These are phyloP conservation scores for Ustilago shanxiensis DNA, from an alignment of 1,284 basidiomycete species.

Conservation along the genomic window DNA sequence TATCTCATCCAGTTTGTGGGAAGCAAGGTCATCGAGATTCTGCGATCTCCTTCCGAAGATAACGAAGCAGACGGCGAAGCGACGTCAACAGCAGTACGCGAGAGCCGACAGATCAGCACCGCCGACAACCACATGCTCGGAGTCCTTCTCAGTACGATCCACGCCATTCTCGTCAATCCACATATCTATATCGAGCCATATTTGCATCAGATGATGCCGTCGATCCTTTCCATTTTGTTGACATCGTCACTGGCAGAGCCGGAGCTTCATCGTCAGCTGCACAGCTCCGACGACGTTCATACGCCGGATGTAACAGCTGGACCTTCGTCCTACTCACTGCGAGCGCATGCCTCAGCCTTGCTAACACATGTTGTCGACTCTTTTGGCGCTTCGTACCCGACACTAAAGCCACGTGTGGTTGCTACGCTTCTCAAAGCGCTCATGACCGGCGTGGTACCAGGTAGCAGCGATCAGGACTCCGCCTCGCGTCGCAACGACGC, in stretches of 20 bases:
- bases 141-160: constrained; percentile 62
- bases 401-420: constrained; percentile 86
- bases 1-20: constrained; percentile 95
- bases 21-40: constrained; percentile 74
- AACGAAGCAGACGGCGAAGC: constrained; percentile 12
- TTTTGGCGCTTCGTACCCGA: constrained; percentile 78
- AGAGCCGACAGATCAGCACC: constrained; percentile 32
- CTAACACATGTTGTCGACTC: constrained; percentile 80
- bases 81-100: constrained; percentile 26
- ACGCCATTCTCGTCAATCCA: constrained; percentile 74
- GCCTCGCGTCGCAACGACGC: constrained; percentile 20
- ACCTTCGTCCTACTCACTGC: constrained; percentile 43
- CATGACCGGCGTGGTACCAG: constrained; percentile 72
- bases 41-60: constrained; percentile 66
- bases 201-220: constrained; percentile 95
- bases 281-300: constrained; percentile 19
- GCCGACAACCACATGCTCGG: constrained; percentile 58
- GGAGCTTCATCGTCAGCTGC: constrained; percentile 30
- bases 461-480: constrained; percentile 38
- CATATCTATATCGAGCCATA: constrained; percentile 93
- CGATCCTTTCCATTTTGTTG: constrained; percentile 88
- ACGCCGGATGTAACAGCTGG: constrained; percentile 44
- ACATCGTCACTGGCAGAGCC: constrained; percentile 79
- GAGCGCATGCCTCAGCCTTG: constrained; percentile 75
- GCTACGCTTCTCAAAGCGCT: constrained; percentile 91